Evolutionary conservation across 345 rosid species (phyloP), one percentile per base, ranked within the genome.

Genomic region (Garcia nutans): DNA sequence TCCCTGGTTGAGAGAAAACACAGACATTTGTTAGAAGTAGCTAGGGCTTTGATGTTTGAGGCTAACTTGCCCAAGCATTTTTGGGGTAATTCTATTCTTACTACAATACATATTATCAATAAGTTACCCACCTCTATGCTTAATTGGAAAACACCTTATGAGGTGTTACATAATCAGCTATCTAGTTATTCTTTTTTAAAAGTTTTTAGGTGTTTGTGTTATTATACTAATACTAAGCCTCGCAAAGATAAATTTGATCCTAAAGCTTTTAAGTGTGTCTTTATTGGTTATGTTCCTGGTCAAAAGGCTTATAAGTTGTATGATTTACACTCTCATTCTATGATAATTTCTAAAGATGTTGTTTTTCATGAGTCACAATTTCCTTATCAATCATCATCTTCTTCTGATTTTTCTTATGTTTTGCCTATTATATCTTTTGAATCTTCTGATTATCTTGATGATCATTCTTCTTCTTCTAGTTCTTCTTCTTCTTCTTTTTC

Each of bases 141-240:
- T 2, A 20, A 20, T 3, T 57, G 61, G 61, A n/a, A 57, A 57
- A 19, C 61, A 0, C 61, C 23, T 23, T 45, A 45, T 45, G 9
- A 45, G 8, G 1, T 8, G 1, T 2, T 45, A 1, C 6, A 45
- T 60, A 2, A 23, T 13, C 1, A 23, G 13, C 1, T 6, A 1
- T 5, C 3, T 8, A 3, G 2, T 4, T 23, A 60, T 24, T 0
- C 2, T 23, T 1, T 2, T 1, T 0, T n/a, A 0, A 59, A 3
- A 59, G 23, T 12, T 1, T 60, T 60, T 60, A 37, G 64, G 1
- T 23, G 6, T 11, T 1, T 60, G 1, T 60, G 64, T 12, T 24
- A 1, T 9, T 11, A 0, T 1, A 60, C 33, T 0, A n/a, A n/a
- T 22, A 23, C 3, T 10, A 0, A 2, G 2, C 64, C 64, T 0